Evolutionary conservation across 2,329 filamentous ascomycete genomes (phyloP).

Genomic region (Tolypocladium cylindrosporum): DNA sequence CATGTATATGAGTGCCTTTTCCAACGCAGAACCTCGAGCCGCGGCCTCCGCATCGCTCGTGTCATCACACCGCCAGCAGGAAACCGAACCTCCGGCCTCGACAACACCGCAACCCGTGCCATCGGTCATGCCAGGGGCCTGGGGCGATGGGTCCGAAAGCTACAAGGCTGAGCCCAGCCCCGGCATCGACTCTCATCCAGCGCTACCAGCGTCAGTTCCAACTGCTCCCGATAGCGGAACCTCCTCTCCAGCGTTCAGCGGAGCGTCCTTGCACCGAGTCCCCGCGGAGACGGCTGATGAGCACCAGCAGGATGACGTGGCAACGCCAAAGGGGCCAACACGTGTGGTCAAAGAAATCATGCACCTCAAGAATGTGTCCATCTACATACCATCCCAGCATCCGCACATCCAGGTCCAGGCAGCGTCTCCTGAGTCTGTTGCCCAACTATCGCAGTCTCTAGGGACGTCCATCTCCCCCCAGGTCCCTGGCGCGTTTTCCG

Average conservation of each 20-base stretch:
- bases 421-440: conserved; percentile 14
- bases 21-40: conserved; percentile 28
- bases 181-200: not conserved
- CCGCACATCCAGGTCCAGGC: conserved; percentile 29
- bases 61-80: not conserved
- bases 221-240: conserved; percentile 12
- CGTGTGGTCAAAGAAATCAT: conserved; percentile 47
- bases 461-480: conserved; percentile 34
- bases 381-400: conserved; percentile 43
- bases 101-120: conserved; percentile 1
- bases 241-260: conserved; percentile 19
- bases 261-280: conserved; percentile 6
- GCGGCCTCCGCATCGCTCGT: not conserved
- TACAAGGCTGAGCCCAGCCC: not conserved
- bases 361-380: conserved; percentile 37
- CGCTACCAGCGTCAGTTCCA: not conserved
- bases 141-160: conserved; percentile 28
- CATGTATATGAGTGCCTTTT: conserved; percentile 75
- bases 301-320: conserved; percentile 25
- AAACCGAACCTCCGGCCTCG: not conserved
- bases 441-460: conserved; percentile 20
- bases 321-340: conserved; percentile 42
- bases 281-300: conserved; percentile 6
- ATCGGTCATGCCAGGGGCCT: conserved; percentile 39
- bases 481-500: conserved; percentile 53